Evolutionary conservation across 352 stramenopile genomes (phyloP).

Genomic region (Globisporangium acanthophoron): DNA sequence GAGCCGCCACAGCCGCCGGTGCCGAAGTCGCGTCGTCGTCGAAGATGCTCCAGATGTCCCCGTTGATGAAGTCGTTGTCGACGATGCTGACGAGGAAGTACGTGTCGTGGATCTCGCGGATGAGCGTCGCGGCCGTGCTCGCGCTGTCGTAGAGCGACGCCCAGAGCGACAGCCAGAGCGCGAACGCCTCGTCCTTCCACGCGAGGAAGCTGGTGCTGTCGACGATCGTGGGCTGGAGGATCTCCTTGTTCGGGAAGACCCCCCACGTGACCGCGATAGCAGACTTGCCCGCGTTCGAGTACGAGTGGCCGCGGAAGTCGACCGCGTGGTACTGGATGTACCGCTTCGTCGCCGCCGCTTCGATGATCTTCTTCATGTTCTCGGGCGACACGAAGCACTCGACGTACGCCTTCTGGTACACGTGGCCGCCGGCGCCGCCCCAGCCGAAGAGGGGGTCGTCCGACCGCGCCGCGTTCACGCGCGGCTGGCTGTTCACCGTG

Average conservation of each 20-base stretch:
- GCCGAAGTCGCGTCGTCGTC: conserved; percentile 11
- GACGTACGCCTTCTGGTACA: conserved; percentile 99
- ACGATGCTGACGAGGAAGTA: conserved; percentile 99
- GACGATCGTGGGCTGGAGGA: conserved; percentile 97
- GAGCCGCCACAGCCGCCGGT: conserved; percentile 13
- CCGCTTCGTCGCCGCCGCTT: conserved; percentile 75
- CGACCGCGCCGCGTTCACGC: conserved; percentile 89
- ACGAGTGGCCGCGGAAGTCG: conserved; percentile 86
- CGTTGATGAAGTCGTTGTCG: conserved; percentile 96
- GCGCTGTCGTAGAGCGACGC: conserved; percentile 94
- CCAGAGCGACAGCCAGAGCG: conserved; percentile 95
- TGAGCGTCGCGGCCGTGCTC: conserved; percentile 82
- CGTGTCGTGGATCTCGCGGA: conserved; percentile 94
- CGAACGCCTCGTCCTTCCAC: conserved; percentile 97
- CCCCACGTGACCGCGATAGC: conserved; percentile 98
- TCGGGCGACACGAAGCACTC: conserved; percentile 97
- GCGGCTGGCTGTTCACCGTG: conserved; percentile 95
- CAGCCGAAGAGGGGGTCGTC: conserved; percentile 94
- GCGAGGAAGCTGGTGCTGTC: conserved; percentile 95
- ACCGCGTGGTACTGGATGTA: conserved; percentile 90
- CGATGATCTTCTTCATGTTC: conserved; percentile 89
- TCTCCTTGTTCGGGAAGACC: conserved; percentile 96
- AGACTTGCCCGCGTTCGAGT: conserved; percentile 86
- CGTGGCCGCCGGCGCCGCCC: conserved; percentile 91
- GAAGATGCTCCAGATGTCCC: conserved; percentile 84